A percentile compares a stretch with the other conserved stretches of the same genome.
Conservation (phyloP, 305 asterid genomes). For the Fraxinus ornus region DNA sequence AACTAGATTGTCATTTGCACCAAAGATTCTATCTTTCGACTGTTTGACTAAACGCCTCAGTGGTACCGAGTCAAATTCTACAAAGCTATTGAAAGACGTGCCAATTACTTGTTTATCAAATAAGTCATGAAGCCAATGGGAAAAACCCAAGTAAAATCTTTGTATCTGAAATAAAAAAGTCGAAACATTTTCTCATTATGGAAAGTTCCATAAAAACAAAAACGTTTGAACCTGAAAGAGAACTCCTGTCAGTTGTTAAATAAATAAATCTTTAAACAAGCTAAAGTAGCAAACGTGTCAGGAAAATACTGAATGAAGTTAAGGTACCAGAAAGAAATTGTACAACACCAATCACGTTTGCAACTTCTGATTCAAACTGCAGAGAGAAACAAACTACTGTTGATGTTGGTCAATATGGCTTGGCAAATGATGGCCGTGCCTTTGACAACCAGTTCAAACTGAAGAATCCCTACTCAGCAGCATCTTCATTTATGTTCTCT, state of each 20-base stretch:
- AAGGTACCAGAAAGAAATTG: background rate
- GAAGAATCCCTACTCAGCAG: background rate
- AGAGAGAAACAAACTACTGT: background rate
- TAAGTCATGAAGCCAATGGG: no score
- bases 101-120: no score
- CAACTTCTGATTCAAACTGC: background rate
- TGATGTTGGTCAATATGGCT: no score
- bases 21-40: background rate
- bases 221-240: slow-evolving; percentile 3
- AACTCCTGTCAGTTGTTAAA: slow-evolving; percentile 20
- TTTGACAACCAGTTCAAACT: background rate
- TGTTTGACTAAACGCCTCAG: no score
- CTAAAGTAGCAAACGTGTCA: background rate
- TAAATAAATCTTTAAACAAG: slow-evolving; percentile 19
- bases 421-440: no score
- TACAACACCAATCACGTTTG: background rate
- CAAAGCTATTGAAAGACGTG: background rate
- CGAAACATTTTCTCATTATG: background rate
- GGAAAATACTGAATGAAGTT: slow-evolving; percentile 4
- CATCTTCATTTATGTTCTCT: background rate
- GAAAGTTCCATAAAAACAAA: background rate
- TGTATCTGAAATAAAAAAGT: background rate
- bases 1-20: background rate
- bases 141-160: no score
- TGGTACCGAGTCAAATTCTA: background rate